Percentiles rank a stretch among this genome's conserved stretches.
Conservation (phyloP, 176 grass and related monocot genomes). For the Avena insularis region DNA sequence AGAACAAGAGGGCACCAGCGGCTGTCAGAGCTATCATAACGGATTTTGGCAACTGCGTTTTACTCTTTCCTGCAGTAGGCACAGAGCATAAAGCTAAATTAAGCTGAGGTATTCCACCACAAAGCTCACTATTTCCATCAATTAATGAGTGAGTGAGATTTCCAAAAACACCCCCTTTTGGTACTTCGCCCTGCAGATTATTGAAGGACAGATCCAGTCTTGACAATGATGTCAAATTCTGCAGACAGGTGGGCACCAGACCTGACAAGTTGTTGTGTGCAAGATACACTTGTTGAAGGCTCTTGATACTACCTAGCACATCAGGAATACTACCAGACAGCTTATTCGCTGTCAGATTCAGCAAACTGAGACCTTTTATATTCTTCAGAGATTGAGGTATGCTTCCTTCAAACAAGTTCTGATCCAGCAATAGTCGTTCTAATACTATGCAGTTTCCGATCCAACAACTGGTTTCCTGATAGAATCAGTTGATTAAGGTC, state of each 20-base stretch:
- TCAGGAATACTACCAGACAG: slow-evolving; percentile 43
- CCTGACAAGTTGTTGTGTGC: slow-evolving; percentile 52
- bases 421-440: slow-evolving; percentile 26
- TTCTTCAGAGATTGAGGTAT: slow-evolving; percentile 44
- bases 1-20: not conserved
- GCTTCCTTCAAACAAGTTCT: slow-evolving; percentile 42
- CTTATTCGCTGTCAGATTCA: slow-evolving; percentile 45
- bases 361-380: slow-evolving; percentile 19
- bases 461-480: slow-evolving; percentile 46
- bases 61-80: not conserved
- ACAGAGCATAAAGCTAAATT: slow-evolving; percentile 17
- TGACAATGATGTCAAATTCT: slow-evolving; percentile 27
- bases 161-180: slow-evolving; percentile 33
- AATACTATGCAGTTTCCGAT: slow-evolving; percentile 32
- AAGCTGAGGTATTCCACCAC: slow-evolving; percentile 47
- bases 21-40: not conserved
- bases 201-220: slow-evolving; percentile 54
- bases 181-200: slow-evolving; percentile 45
- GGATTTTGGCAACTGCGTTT: not conserved
- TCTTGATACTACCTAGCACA: not conserved
- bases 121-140: slow-evolving; percentile 28
- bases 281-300: slow-evolving; percentile 8
- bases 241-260: not conserved
- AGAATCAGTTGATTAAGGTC: slow-evolving; percentile 28
- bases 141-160: not conserved